Conservation (phyloP, 2,329 filamentous ascomycete genomes). For the Orbilia brochopaga region DNA sequence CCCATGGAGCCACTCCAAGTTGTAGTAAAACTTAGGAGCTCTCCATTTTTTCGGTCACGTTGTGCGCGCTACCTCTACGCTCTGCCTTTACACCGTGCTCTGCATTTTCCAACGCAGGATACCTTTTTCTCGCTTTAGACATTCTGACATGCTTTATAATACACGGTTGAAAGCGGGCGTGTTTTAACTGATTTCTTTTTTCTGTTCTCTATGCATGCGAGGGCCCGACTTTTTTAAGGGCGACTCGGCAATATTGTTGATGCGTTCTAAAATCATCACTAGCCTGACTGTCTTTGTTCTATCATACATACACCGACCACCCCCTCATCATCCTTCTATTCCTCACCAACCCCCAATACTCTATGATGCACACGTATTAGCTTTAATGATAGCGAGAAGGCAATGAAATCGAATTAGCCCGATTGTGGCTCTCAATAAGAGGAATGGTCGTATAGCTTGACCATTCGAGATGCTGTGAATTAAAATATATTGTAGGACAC, state of each 20-base stretch:
- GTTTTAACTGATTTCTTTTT: constrained; percentile 14
- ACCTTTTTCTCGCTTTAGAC: constrained; percentile 29
- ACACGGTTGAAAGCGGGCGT: constrained; percentile 28
- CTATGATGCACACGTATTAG: not conserved
- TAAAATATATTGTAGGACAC: no score
- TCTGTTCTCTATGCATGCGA: not conserved
- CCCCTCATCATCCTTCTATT: not conserved
- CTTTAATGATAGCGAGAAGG: not conserved
- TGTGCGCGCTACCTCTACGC: not conserved
- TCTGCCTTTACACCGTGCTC: constrained; percentile 5
- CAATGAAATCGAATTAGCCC: not conserved
- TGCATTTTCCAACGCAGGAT: constrained; percentile 17
- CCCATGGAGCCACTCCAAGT: constrained; percentile 45
- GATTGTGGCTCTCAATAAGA: not conserved
- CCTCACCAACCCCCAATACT: not conserved
- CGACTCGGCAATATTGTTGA: not conserved
- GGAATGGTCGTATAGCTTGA: not conserved
- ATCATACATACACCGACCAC: not conserved
- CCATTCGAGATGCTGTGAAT: no score
- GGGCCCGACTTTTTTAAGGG: no score
- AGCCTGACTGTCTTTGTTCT: no score
- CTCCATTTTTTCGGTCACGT: constrained; percentile 1
- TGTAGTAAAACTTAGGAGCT: constrained; percentile 32
- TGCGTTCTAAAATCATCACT: not conserved
- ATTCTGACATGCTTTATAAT: constrained; percentile 23